Base-by-base conservation (phyloP, 73 alveolate genomes). In the Paramecium biaurelia region DNA sequence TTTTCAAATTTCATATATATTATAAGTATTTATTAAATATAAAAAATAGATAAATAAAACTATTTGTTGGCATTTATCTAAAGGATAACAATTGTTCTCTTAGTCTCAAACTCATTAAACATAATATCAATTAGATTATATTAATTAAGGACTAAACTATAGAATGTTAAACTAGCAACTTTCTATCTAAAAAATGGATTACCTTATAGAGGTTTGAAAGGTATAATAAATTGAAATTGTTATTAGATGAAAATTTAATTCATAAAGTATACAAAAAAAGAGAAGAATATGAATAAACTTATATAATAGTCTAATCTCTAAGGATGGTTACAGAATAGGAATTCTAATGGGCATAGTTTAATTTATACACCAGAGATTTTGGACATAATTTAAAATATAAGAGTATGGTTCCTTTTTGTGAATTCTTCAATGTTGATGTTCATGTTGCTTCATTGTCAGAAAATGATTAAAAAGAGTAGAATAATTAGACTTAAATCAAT, bases 151-250 rank as follows among this genome's bases (percentile, higher is more conserved):
- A 53, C 6, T 53, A 18, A 53, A n/a, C 15, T 53, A 53, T 18
- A 53, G 68, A 14, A 53, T 63, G 84, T 63, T 32, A 24, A 26
- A 30, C 26, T 63, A 63, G 84, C 84, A 26, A 63, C 84, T 3
- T 74, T 74, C n/a, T 23, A 41, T 34, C 21, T 74, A 7, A 74
- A 74, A 41, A 74, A 74, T 37, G 87, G 87, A 23, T 41, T 74
- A n/a, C 57, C 87, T 32, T 74, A 74, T 74, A 18, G 59, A 37
- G 87, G 87, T 37, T 74, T 74, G 24, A 74, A 74, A 41, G 87
- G 87, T 74, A 74, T 2, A 30, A 41, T 14, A 41, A 35, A 37
- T 74, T 37, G 45, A 23, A 12, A 11, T 41, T 74, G 8, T 34
- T 74, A 2, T 18, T 35, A n/a, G 87, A 74, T 74, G 63, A 28